These are phyloP conservation scores for Cystobasidium pallidum DNA, from an alignment of 1,284 basidiomycete species.

Conservation along the genomic window DNA sequence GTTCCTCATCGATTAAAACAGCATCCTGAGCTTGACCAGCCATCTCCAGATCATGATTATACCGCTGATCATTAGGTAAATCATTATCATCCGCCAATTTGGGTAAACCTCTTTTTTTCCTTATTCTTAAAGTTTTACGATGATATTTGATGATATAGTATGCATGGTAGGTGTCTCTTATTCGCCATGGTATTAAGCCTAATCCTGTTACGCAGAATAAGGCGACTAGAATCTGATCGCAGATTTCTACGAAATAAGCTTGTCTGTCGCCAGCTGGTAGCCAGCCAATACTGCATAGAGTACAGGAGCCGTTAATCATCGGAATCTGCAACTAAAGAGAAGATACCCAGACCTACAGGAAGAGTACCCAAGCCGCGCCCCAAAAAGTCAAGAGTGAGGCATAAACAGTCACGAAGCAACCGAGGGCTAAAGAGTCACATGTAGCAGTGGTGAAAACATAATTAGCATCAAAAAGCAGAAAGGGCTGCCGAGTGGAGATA, in stretches of 20 bases:
- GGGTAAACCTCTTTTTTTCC: constrained; percentile 41
- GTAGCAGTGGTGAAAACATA: not conserved
- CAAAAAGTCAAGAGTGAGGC: constrained; percentile 44
- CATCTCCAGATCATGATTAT: constrained; percentile 39
- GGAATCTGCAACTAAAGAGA: not conserved
- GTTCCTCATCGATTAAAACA: constrained; percentile 41
- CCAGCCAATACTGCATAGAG: constrained; percentile 44
- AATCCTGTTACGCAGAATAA: constrained; percentile 44
- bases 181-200: constrained; percentile 39
- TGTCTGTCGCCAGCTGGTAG: constrained; percentile 41
- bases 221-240: constrained; percentile 46
- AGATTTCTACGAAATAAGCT: constrained; percentile 44
- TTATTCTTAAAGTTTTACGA: constrained; percentile 41
- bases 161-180: constrained; percentile 42
- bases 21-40: constrained; percentile 42
- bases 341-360: constrained; percentile 22
- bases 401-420: constrained; percentile 44
- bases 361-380: constrained; percentile 43
- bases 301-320: not conserved
- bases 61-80: constrained; percentile 40
- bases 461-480: not conserved
- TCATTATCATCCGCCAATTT: constrained; percentile 45
- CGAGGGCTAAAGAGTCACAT: constrained; percentile 40
- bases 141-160: constrained; percentile 45
- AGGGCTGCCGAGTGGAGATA: not conserved